A percentile compares a stretch with the other conserved stretches of the same genome.
Conservation (phyloP, 768 basidiomycete species). For the Phaeotremella skinneri region DNA sequence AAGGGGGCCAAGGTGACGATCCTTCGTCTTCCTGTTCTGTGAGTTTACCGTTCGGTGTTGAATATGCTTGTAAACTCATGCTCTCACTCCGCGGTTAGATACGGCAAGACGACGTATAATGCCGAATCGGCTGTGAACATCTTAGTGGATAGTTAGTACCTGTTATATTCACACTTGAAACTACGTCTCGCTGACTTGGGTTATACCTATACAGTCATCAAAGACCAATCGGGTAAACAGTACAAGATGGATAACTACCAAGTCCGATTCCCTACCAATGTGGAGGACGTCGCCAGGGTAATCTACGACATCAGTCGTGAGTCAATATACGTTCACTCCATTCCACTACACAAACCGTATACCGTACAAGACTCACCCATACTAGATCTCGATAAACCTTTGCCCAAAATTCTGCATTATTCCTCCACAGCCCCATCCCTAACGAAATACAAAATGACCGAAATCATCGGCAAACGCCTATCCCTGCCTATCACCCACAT, state of each 20-base stretch:
- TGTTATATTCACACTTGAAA: not conserved
- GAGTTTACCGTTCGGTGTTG: constrained; percentile 45
- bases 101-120: constrained; percentile 80
- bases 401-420: constrained; percentile 81
- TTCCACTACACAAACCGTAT: not conserved
- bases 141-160: constrained; percentile 62
- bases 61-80: too few species aligned
- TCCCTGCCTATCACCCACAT: constrained; percentile 66
- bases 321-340: constrained; percentile 26
- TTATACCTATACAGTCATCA: constrained; percentile 57
- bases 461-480: constrained; percentile 62
- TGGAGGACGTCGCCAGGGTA: constrained; percentile 80
- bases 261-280: constrained; percentile 87
- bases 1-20: constrained; percentile 60
- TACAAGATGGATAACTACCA: constrained; percentile 98
- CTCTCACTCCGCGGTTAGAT: too few species aligned
- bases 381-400: constrained; percentile 53
- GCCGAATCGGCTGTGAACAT: constrained; percentile 86
- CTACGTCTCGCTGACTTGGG: not conserved
- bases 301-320: constrained; percentile 71
- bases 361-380: not conserved
- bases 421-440: constrained; percentile 69
- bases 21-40: constrained; percentile 89
- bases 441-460: constrained; percentile 91
- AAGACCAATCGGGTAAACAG: constrained; percentile 77